Conservation (phyloP, 306 rosid species). For the Dalbergia cochinchinensis region DNA sequence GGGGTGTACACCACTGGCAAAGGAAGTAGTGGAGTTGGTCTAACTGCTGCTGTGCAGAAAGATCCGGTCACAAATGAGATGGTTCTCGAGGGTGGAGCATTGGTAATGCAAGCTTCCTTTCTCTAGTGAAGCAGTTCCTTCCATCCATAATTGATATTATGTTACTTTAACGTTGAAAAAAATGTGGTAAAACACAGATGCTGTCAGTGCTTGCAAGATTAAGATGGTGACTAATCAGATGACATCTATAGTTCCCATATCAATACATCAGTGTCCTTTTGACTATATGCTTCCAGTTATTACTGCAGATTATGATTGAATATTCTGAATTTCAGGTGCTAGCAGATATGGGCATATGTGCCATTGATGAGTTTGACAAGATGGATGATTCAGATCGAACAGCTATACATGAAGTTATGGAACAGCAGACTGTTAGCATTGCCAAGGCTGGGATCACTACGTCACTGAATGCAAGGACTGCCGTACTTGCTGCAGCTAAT, state of each 20-base stretch:
- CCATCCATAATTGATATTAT: conserved; percentile 18
- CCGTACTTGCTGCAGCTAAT: conserved; percentile 99
- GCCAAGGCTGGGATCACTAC: conserved; percentile 99
- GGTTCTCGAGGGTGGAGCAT: conserved; percentile 99
- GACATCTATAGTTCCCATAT: conserved; percentile 2
- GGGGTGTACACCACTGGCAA: conserved; percentile 97
- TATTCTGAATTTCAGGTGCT: conserved; percentile 70
- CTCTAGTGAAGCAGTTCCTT: conserved; percentile 26
- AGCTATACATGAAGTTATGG: conserved; percentile 99
- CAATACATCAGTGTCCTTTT: conserved; percentile 23
- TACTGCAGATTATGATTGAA: conserved; percentile 38
- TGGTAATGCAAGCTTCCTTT: conserved; percentile 68
- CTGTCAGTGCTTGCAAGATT: conserved; percentile 20
- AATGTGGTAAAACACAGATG: not conserved
- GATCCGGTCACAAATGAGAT: conserved; percentile 98
- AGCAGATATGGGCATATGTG: conserved; percentile 99
- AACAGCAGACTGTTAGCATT: conserved; percentile 99
- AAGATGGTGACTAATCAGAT: conserved; percentile 27
- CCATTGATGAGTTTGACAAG: conserved; percentile 97
- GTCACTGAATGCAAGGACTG: conserved; percentile 97
- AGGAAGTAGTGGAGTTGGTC: conserved; percentile 99
- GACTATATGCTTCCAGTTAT: conserved; percentile 38
- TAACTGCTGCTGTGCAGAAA: conserved; percentile 99
- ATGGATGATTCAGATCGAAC: conserved; percentile 99
- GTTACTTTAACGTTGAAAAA: conserved; percentile 26